Conservation (phyloP, 2,329 filamentous ascomycete species). For the Phyllosticta citribraziliensis region DNA sequence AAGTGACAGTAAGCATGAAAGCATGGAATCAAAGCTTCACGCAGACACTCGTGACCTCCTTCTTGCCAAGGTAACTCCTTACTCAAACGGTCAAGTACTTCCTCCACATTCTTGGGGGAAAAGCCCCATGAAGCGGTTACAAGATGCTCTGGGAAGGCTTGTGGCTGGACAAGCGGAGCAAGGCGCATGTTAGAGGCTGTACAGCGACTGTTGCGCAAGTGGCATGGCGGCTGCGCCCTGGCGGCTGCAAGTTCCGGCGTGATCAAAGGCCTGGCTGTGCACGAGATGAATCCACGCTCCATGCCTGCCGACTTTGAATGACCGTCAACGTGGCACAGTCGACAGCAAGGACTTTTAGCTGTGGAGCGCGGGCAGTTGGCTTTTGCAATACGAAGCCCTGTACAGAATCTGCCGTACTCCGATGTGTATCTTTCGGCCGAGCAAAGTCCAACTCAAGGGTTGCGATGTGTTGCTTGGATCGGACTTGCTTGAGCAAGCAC, state of each 20-base stretch:
- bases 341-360: not conserved
- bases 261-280: not conserved
- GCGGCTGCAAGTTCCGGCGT: not conserved
- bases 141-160: not conserved
- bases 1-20: not conserved
- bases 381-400: not conserved
- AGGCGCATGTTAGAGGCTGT: not conserved
- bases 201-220: not conserved
- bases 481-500: not conserved
- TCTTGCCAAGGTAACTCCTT: not conserved
- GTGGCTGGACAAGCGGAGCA: not conserved
- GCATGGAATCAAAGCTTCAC: not conserved
- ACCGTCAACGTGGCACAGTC: not conserved
- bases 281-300: not conserved
- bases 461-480: not conserved
- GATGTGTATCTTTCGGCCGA: not conserved
- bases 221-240: not conserved
- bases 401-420: not conserved
- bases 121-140: not conserved
- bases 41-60: not conserved
- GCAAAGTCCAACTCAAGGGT: not conserved
- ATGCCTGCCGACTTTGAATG: not conserved
- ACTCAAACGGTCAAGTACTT: not conserved
- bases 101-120: not conserved
- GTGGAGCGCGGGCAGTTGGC: not conserved